Evolutionary conservation across 163 green algal genomes (phyloP), one percentile per base, ranked within the genome.

Genomic region (Chlorella variabilis): DNA sequence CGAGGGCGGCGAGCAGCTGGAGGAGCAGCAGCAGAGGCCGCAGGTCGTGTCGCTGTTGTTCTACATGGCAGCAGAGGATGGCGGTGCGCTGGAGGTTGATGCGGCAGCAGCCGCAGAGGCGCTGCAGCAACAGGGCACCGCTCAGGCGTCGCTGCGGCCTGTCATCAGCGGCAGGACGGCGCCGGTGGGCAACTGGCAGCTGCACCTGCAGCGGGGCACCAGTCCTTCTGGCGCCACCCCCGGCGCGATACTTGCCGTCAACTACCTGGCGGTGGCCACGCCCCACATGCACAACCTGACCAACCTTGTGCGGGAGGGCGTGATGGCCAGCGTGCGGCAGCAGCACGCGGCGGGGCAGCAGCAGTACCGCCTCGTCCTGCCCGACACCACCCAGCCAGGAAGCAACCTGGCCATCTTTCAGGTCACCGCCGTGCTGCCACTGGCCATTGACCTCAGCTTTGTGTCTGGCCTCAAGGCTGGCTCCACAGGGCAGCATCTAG

Each of bases 391-490:
- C 1, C 69, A 85, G 62, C 87, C 84, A 0, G 71, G 74, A 3
- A 70, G 87, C 45, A 96, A 95, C 80, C 62, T 97, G 63, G 90
- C 87, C 0, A 39, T 94, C 2, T 75, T 93, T 21, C 91, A 97
- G 91, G 71, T 97, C 31, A 94, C 88, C 4, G 79, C 85, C 27
- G 51, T 70, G 4, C 63, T 96, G 65, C 88, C 90, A 3, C 63
- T 89, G 29, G 58, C 42, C 5, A 62, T 94, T 13, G 92, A 96
- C 73, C 75, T 96, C 5, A 85, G 88, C 0, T 94, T 96, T 29
- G 2, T 82, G 25, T 20, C 31, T n/a, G 79, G 75, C 23, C 48
- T 34, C 23, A 25, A 39, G 4, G 71, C 3, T 39, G 45, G 45
- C 6, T 0, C n/a, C 33, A 56, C 3, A 25, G 15, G 33, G 1